Evolutionary conservation across 2,329 filamentous ascomycete species (phyloP).

Genomic region (Ophiocordyceps unilateralis): DNA sequence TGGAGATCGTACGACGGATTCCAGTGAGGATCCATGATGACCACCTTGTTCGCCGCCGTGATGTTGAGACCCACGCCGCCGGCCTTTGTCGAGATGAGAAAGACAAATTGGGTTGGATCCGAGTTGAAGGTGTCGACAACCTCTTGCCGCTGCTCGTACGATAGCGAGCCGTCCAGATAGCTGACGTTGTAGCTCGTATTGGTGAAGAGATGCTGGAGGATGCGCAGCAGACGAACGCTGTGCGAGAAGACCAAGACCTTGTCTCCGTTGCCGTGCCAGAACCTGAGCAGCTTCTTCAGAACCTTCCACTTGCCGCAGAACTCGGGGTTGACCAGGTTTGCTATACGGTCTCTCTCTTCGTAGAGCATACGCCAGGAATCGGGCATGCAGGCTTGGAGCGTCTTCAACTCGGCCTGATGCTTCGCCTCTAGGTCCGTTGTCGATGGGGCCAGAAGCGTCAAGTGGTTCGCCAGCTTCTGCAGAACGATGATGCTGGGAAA

Average conservation of each 20-base stretch:
- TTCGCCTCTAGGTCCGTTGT: slow-evolving; percentile 49
- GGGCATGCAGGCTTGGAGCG: slow-evolving; percentile 59
- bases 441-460: slow-evolving; percentile 69
- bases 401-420: slow-evolving; percentile 59
- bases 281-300: slow-evolving; percentile 65
- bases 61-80: slow-evolving; percentile 93
- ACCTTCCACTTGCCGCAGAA: slow-evolving; percentile 98
- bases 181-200: slow-evolving; percentile 81
- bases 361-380: slow-evolving; percentile 60
- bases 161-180: slow-evolving; percentile 75
- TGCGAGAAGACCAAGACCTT: slow-evolving; percentile 95
- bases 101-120: slow-evolving; percentile 76
- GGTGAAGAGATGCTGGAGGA: slow-evolving; percentile 71
- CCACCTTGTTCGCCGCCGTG: slow-evolving; percentile 93
- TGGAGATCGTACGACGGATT: slow-evolving; percentile 91
- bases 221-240: slow-evolving; percentile 67
- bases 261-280: slow-evolving; percentile 80
- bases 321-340: slow-evolving; percentile 68
- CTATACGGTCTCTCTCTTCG: slow-evolving; percentile 56
- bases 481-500: slow-evolving; percentile 73
- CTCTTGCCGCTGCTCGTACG: slow-evolving; percentile 64
- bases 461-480: slow-evolving; percentile 80
- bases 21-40: slow-evolving; percentile 95
- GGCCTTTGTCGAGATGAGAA: slow-evolving; percentile 85
- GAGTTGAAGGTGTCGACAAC: slow-evolving; percentile 85